These are phyloP conservation scores for Phytophthora brassicae DNA, from an alignment of 352 stramenopile genomes.

Conservation along the genomic window DNA sequence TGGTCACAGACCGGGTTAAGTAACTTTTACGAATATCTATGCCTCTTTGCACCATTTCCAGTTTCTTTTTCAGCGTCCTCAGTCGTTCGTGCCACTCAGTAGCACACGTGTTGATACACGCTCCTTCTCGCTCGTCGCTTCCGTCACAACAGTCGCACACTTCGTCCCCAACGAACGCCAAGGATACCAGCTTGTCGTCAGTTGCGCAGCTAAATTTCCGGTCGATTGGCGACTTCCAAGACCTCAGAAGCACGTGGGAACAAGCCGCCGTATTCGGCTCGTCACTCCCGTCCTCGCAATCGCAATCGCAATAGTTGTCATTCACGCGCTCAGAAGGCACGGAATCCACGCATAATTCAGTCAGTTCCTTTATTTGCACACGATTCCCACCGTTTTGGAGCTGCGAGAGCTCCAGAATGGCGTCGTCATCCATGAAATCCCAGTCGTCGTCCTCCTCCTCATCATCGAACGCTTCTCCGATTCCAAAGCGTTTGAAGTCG, in stretches of 20 bases:
- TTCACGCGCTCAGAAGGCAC: slow-evolving; percentile 62
- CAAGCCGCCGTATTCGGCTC: slow-evolving; percentile 87
- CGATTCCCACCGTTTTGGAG: neutral
- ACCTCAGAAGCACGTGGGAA: slow-evolving; percentile 40
- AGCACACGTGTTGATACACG: slow-evolving; percentile 50
- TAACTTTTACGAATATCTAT: slow-evolving; percentile 29
- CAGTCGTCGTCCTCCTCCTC: slow-evolving; percentile 60
- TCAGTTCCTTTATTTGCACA: neutral
- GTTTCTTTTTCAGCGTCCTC: slow-evolving; percentile 14
- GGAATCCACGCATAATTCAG: slow-evolving; percentile 34
- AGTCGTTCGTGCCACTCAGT: slow-evolving; percentile 24
- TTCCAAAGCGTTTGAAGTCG: slow-evolving; percentile 16
- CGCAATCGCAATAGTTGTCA: slow-evolving; percentile 95
- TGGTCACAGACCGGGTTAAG: slow-evolving; percentile 17
- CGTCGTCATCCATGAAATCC: slow-evolving; percentile 64
- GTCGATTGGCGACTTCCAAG: slow-evolving; percentile 3
- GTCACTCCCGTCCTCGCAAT: slow-evolving; percentile 89
- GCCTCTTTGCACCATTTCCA: slow-evolving; percentile 32
- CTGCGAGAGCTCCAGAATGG: slow-evolving; percentile 33
- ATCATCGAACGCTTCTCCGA: slow-evolving; percentile 32
- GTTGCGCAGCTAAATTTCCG: slow-evolving; percentile 43
- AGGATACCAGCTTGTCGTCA: slow-evolving; percentile 38
- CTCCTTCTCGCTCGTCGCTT: slow-evolving; percentile 78
- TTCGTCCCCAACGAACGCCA: slow-evolving; percentile 86
- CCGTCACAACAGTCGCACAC: slow-evolving; percentile 99